Base-by-base conservation (phyloP, 768 basidiomycete species). In the Leccinum sublutescens region DNA sequence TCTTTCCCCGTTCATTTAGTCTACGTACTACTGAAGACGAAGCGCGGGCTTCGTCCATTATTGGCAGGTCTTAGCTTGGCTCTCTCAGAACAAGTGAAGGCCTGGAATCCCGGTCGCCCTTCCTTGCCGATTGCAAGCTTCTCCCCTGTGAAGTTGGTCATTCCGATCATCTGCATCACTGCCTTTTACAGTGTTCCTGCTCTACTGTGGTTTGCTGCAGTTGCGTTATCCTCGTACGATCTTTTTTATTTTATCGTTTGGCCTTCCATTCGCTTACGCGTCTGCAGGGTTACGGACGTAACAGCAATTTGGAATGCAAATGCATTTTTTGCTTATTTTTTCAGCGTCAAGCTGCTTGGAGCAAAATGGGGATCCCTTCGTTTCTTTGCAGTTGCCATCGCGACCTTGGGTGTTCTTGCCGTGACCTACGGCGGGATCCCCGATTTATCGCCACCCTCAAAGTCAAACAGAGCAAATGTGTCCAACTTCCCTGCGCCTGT, bases 291-390 rank as follows among this genome's bases (percentile, higher is more conserved):
- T 27, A 88, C 86, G 64, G 92, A 95, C 73, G 85, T 95, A 27
- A 95, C 93, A 77, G 85, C 85, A 19, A 84, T 94, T 27, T 93
- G 91, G 86, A 95, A 96, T 69, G 87, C 89, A 8, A 91, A 90
- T 66, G 88, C 91, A 1, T 95, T 98, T 77, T 95, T 93, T 72
- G 90, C 91, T 5, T 98, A 98, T 69, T 70, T 93, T 27, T 83
- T 98, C 70, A 83, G 87, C n/a, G 85, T 95, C 60, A 83, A 83
- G 64, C 65, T 93, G 3, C 85, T 87, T 60, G 76, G 80, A 21
- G 75, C 84, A 25, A 76, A 79, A 63, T 87, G 88, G 88, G 82
- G 89, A 61, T 62, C 80, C 15, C 77, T 82, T 49, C 86, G 83
- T 47, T 74, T 94, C 33, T 68, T 82, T 25, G 87, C 93, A 14